Conservation (phyloP, 73 alveolate genomes). For the Tetrahymena malaccensis region DNA sequence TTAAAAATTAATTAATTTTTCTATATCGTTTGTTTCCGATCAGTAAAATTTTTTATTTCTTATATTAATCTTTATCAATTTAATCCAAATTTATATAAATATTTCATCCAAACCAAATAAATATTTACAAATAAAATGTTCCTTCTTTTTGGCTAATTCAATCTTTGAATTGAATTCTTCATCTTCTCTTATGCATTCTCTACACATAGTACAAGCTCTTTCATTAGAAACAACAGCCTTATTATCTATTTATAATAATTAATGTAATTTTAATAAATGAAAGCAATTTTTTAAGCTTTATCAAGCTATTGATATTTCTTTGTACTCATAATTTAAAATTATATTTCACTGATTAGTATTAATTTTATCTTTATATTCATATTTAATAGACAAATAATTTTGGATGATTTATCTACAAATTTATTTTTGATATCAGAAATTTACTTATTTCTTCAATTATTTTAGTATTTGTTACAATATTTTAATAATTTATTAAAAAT, state of each 20-base stretch:
- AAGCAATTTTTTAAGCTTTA: no score
- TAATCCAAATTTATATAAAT: neutral
- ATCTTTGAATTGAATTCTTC: constrained; percentile 61
- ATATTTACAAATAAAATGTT: constrained; percentile 78
- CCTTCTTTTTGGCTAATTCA: constrained; percentile 78
- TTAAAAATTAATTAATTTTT: neutral
- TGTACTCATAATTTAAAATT: no score
- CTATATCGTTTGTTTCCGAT: neutral
- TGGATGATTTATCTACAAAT: no score
- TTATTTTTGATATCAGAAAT: neutral
- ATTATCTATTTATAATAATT: neutral
- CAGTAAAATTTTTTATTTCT: neutral
- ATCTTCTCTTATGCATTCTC: constrained; percentile 92
- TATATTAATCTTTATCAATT: neutral
- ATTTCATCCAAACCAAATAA: no score
- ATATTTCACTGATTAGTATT: no score
- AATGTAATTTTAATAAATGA: no score
- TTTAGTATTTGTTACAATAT: neutral
- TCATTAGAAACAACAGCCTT: constrained; percentile 72
- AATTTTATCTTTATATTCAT: no score
- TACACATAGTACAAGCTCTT: constrained; percentile 92
- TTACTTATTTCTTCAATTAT: neutral
- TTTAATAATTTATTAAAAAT: no score
- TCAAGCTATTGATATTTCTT: no score
- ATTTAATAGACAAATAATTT: no score